Base-by-base conservation (phyloP, 2,329 filamentous ascomycete species). In the Fusarium camptoceras region DNA sequence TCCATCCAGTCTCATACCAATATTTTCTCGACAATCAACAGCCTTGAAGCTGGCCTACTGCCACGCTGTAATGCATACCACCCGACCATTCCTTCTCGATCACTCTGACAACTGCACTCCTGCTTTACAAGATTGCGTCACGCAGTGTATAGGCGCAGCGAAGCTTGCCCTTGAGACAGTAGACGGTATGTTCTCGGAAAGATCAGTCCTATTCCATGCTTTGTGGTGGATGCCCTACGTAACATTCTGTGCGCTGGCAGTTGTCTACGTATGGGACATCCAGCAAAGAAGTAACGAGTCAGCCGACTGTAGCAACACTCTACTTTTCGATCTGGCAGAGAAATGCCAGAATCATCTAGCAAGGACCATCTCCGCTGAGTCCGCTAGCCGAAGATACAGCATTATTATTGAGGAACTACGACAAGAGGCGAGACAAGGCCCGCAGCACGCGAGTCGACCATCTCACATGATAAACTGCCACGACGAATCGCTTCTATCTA, bases 11-110 rank as follows among this genome's bases (percentile, higher is more conserved):
- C 74, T 86, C 3, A 83, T 86, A 14, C 80, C 81, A 0, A 81
- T 78, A 7, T 84, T 85, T 41, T 78, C 76, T 34, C 81, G 80
- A 6, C 87, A 89, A 66, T 83, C 86, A 4, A 84, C 81, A 1
- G 86, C 87, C 1, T 75, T 89, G 12, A 84, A 83, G 41, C 78
- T 89, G 0, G 86, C 86, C 0, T 84, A 88, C 66, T 83, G 82
- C 7, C 87, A 89, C 55, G 85, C 86, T 4, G 79, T 86, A 11
- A 86, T 89, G 72, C 82, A 89, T 20, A 83, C 85, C 9, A 87
- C 86, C 48, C 83, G 87, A 0, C 83, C 85, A 0, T 86, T 88
- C 46, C 79, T 89, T 1, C 78, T 89, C 0, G 80, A 58, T 43
- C 78, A 71, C n/a, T 63, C 72, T 10, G 66, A 53, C 39, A 48